Base-by-base conservation (phyloP, 2,329 filamentous ascomycete genomes). In the Monilinia fructicola region DNA sequence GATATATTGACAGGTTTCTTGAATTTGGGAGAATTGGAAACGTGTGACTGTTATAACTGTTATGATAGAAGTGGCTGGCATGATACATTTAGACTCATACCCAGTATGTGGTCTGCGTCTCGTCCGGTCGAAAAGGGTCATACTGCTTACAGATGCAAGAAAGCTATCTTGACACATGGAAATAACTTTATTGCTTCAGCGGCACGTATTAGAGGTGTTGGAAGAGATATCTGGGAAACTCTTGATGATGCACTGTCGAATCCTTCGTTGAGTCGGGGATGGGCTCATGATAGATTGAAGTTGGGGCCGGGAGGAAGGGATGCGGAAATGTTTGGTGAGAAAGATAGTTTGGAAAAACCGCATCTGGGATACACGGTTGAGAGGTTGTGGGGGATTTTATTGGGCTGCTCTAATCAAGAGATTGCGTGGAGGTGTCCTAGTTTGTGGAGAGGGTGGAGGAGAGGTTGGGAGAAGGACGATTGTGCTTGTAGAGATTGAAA, bases 111-210 rank as follows among this genome's bases (percentile, higher is more conserved):
- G 78, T 68, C 70, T 21, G 73, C 74, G 28, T 71, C 74, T 4
- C 72, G 75, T n/a, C 71, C 71, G 0, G 69, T 71, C 46, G 55
- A 75, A 71, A 48, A 74, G 7, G 53, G 18, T 14, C n/a, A 59
- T 11, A 7, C 62, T 1, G 5, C 54, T 21, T 21, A 58, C 11
- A 67, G 67, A 21, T 78, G 78, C 65, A 72, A 75, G 2, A 71
- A 72, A 38, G 75, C 80, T 0, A 73, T 78, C 16, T 68, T 83
- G 9, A 80, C 78, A 3, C 81, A 81, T 68, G 79, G 80, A 54
- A 82, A 82, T 21, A 79, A 82, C 61, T 83, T 84, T 70, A 73
- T 82, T 48, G 79, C 78, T 3, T 81, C 79, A 1, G 79, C 79
- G 0, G 74, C 73, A 6, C 76, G 82, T 0, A 79, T 83, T 7